Conservation (phyloP, 768 basidiomycete species). For the Naematelia aurantialba region DNA sequence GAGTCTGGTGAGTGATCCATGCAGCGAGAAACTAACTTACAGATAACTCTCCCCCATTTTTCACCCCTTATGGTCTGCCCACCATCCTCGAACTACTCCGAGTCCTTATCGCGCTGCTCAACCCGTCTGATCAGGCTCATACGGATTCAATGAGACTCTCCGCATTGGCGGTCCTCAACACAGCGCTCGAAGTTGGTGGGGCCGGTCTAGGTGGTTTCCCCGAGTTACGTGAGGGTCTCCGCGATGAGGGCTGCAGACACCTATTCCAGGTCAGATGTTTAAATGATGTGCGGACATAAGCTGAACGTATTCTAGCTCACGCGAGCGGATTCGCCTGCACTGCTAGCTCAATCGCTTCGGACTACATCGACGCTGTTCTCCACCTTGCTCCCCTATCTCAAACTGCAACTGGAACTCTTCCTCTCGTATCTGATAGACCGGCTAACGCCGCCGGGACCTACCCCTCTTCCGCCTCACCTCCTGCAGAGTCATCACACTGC, state of each 20-base stretch:
- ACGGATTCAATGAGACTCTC: constrained; percentile 92
- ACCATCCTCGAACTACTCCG: constrained; percentile 88
- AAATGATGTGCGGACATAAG: background rate
- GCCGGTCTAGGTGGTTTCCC: constrained; percentile 69
- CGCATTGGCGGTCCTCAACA: constrained; percentile 79
- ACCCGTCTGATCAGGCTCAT: constrained; percentile 89
- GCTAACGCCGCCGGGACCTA: constrained; percentile 58
- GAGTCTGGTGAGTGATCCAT: background rate
- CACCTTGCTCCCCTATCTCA: constrained; percentile 77
- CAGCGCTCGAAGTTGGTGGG: constrained; percentile 81
- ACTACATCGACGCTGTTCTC: constrained; percentile 83
- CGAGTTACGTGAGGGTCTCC: constrained; percentile 68
- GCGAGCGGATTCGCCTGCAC: constrained; percentile 74
- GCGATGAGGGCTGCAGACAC: constrained; percentile 90
- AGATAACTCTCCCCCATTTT: constrained; percentile 21
- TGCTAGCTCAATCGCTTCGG: constrained; percentile 76
- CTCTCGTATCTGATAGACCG: constrained; percentile 90
- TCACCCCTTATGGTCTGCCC: constrained; percentile 72
- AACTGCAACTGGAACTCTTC: constrained; percentile 92
- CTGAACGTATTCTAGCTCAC: constrained; percentile 58
- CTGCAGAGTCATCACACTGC: constrained; percentile 11
- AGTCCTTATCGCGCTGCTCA: constrained; percentile 89
- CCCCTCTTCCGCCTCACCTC: constrained; percentile 34
- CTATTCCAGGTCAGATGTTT: constrained; percentile 65
- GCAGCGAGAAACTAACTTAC: constrained; percentile 2